These are phyloP conservation scores for Sporobolomyces pararoseus DNA, from an alignment of 768 basidiomycete species.

Conservation along the genomic window DNA sequence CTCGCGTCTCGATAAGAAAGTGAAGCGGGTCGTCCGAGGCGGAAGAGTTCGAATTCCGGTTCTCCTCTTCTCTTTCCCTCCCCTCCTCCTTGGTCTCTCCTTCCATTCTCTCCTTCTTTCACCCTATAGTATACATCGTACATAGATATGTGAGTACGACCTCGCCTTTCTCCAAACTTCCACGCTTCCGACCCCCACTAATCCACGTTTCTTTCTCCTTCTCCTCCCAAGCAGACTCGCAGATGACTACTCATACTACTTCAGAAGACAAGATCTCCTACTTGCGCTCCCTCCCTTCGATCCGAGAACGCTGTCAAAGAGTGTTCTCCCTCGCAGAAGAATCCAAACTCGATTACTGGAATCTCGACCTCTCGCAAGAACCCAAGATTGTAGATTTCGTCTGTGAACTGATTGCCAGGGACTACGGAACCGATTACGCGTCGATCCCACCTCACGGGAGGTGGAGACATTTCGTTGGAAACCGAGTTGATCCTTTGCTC, in stretches of 20 bases:
- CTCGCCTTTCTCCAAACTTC: too few species aligned
- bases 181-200: neutral
- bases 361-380: conserved; percentile 75
- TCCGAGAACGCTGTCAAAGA: conserved; percentile 73
- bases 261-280: conserved; percentile 51
- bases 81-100: too few species aligned
- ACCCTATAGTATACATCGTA: too few species aligned
- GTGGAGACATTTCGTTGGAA: conserved; percentile 68
- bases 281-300: conserved; percentile 80
- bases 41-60: too few species aligned
- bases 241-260: neutral
- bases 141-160: too few species aligned
- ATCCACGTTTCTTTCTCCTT: neutral
- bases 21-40: too few species aligned
- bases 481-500: conserved; percentile 43
- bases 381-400: conserved; percentile 51
- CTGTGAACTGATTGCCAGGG: conserved; percentile 53
- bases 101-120: too few species aligned
- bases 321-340: conserved; percentile 73
- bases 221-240: too few species aligned
- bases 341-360: conserved; percentile 77
- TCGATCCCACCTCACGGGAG: conserved; percentile 61
- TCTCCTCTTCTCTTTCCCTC: too few species aligned
- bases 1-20: too few species aligned
- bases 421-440: conserved; percentile 68